Percentiles rank a stretch among this genome's conserved stretches.
Conservation (phyloP, 352 stramenopile genomes). For the Globisporangium paroecandrum region DNA sequence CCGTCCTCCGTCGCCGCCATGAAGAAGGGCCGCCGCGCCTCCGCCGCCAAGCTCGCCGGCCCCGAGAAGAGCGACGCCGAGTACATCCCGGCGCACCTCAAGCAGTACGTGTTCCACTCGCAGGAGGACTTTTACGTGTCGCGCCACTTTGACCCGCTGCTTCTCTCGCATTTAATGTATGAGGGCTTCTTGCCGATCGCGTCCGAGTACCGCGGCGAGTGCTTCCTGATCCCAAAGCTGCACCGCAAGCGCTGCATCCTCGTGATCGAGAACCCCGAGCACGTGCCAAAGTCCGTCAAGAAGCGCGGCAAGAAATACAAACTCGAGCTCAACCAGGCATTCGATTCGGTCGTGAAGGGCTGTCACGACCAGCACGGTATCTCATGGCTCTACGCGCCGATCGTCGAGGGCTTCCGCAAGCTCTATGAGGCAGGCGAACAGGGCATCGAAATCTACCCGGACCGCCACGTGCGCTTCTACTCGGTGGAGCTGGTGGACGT, state of each 20-base stretch:
- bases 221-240: constrained; percentile 86
- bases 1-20: constrained; percentile 9
- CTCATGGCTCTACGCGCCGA: constrained; percentile 91
- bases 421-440: constrained; percentile 58
- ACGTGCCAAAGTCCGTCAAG: constrained; percentile 87
- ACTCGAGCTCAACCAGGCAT: constrained; percentile 87
- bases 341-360: constrained; percentile 84
- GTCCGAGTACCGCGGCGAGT: constrained; percentile 62
- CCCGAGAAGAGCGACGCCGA: constrained; percentile 50
- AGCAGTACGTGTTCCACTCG: constrained; percentile 85
- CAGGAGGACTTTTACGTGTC: constrained; percentile 94
- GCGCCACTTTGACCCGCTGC: constrained; percentile 81
- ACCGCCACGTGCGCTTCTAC: constrained; percentile 75
- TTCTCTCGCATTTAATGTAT: constrained; percentile 90
- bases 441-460: constrained; percentile 60
- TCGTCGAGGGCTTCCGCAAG: constrained; percentile 79
- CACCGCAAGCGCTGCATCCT: constrained; percentile 89
- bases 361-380: constrained; percentile 92
- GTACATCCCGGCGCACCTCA: constrained; percentile 87
- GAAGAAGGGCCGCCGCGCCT: constrained; percentile 1
- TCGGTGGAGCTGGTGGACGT: constrained; percentile 90
- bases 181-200: constrained; percentile 95
- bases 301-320: constrained; percentile 89
- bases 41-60: background rate
- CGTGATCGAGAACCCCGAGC: constrained; percentile 48